Percentiles rank a stretch among this genome's conserved stretches.
Evolutionary conservation across 192 early-diverging fungal species (phyloP).

Genomic region (Linnemannia schmuckeri): DNA sequence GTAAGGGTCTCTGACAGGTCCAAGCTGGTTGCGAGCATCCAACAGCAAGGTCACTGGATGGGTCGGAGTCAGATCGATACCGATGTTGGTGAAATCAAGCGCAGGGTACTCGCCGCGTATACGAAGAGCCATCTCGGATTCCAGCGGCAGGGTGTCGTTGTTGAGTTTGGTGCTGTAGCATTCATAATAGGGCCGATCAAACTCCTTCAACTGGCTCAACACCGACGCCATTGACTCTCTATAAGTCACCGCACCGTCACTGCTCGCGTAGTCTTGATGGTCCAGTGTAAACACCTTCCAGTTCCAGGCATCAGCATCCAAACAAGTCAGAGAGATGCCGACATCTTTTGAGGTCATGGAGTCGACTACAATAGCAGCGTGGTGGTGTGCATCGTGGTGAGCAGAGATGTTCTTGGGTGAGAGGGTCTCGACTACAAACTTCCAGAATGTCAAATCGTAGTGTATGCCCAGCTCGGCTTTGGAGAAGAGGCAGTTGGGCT

Average conservation of each 20-base stretch:
- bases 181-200: conserved; percentile 20
- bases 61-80: not conserved
- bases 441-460: conserved; percentile 17
- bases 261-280: no score
- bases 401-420: not conserved
- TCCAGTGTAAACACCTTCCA: conserved; percentile 18
- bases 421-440: conserved; percentile 1
- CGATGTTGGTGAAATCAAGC: not conserved
- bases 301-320: not conserved
- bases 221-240: not conserved
- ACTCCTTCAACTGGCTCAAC: conserved; percentile 10
- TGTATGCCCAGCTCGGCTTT: conserved; percentile 13
- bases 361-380: conserved; percentile 21
- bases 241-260: not conserved
- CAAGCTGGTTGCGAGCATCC: conserved; percentile 1
- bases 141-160: conserved; percentile 5
- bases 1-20: not conserved
- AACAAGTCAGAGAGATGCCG: conserved; percentile 3
- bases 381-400: conserved; percentile 12
- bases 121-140: conserved; percentile 10
- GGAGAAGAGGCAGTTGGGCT: not conserved
- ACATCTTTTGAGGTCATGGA: conserved; percentile 10
- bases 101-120: not conserved
- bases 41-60: conserved; percentile 17
- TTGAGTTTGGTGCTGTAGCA: conserved; percentile 16